A percentile compares a stretch with the other conserved stretches of the same genome.
Evolutionary conservation across 2,329 filamentous ascomycete genomes (phyloP).

Genomic region (Nakataea oryzae): DNA sequence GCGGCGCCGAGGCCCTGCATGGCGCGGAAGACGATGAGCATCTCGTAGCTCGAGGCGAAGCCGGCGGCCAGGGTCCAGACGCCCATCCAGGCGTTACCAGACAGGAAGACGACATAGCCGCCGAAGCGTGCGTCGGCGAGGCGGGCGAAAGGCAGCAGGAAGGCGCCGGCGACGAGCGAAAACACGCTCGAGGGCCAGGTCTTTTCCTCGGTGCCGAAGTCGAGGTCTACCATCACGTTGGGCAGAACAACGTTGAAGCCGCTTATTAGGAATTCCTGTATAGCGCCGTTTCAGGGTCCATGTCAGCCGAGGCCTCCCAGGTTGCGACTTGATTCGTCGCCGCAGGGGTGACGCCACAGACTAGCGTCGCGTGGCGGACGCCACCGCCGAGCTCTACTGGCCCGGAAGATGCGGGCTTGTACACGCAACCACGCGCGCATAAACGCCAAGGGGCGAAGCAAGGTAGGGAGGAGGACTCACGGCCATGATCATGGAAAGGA

Average conservation of each 20-base stretch:
- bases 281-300: not conserved
- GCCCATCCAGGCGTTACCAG: slow-evolving; percentile 36
- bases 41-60: slow-evolving; percentile 43
- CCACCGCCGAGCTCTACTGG: not conserved
- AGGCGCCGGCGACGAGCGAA: slow-evolving; percentile 22
- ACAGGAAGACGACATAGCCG: slow-evolving; percentile 32
- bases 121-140: slow-evolving; percentile 20
- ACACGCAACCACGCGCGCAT: not conserved
- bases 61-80: slow-evolving; percentile 46
- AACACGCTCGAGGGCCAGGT: slow-evolving; percentile 12
- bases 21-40: slow-evolving; percentile 49
- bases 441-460: no score
- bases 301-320: not conserved
- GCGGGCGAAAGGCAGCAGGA: slow-evolving; percentile 40
- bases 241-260: slow-evolving; percentile 52
- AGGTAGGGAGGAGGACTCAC: slow-evolving; percentile 17
- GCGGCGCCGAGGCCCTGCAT: slow-evolving; percentile 50
- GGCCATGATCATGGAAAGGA: slow-evolving; percentile 41
- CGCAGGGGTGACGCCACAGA: not conserved
- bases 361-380: not conserved
- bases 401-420: no score
- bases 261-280: slow-evolving; percentile 49
- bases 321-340: not conserved
- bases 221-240: slow-evolving; percentile 37
- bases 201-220: slow-evolving; percentile 35